Evolutionary conservation across 495 filamentous ascomycete genomes (phyloP).

Genomic region (Penicillium silybi): DNA sequence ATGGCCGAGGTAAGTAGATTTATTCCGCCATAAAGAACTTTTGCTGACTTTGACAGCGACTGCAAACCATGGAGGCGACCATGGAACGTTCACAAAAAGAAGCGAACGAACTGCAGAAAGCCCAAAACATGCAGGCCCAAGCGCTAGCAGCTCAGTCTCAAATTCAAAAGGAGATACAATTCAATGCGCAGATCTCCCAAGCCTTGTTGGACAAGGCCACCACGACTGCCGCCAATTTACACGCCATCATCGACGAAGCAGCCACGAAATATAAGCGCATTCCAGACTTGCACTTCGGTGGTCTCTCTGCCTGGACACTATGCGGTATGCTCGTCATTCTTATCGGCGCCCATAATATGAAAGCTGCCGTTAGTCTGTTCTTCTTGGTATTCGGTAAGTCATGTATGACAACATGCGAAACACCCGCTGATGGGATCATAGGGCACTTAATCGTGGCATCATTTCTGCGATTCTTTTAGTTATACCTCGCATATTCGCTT

Average conservation of each 20-base stretch:
- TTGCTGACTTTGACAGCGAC: conserved; percentile 30
- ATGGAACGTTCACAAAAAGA: conserved; percentile 34
- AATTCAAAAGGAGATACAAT: conserved; percentile 31
- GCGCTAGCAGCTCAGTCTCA: conserved; percentile 28
- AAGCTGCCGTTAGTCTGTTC: conserved; percentile 14
- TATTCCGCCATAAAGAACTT: neutral
- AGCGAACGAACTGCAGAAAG: conserved; percentile 33
- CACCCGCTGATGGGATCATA: neutral
- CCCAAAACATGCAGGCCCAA: conserved; percentile 38
- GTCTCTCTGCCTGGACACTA: conserved; percentile 23
- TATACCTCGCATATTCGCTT: neutral
- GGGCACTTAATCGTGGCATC: conserved; percentile 5
- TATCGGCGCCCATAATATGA: conserved; percentile 24
- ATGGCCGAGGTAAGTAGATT: conserved; percentile 35
- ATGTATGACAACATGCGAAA: neutral
- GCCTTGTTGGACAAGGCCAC: conserved; percentile 37
- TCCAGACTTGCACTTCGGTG: conserved; percentile 21
- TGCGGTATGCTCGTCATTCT: conserved; percentile 22
- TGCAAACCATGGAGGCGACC: conserved; percentile 31
- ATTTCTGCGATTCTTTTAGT: neutral
- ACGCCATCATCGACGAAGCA: conserved; percentile 38
- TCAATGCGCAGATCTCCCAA: conserved; percentile 32
- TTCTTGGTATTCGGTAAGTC: conserved; percentile 19
- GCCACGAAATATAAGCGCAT: conserved; percentile 29
- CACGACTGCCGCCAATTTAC: conserved; percentile 37